These are phyloP conservation scores for Hortiboletus flavorubellus DNA, from an alignment of 768 basidiomycete species.

Conservation along the genomic window DNA sequence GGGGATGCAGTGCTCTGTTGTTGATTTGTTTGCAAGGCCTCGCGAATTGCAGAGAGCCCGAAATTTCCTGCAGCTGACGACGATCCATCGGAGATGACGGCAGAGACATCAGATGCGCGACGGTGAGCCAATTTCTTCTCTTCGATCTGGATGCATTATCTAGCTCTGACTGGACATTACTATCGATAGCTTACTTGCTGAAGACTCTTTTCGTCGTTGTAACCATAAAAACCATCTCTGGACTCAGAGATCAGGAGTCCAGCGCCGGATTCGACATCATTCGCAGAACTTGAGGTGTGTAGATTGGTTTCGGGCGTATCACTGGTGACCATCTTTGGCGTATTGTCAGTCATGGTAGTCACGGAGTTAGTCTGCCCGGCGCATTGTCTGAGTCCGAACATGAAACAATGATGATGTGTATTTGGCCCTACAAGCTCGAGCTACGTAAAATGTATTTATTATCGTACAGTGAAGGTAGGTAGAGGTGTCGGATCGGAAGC, in stretches of 20 bases:
- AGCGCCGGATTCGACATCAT: constrained; percentile 18
- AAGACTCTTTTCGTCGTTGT: constrained; percentile 72
- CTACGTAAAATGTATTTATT: neutral
- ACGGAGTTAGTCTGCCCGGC: neutral
- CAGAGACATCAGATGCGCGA: constrained; percentile 48
- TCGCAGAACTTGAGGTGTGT: neutral
- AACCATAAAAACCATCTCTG: constrained; percentile 76
- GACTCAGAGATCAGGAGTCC: constrained; percentile 44
- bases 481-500: neutral
- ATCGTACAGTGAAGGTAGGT: neutral
- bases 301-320: neutral
- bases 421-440: constrained; percentile 6
- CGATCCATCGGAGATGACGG: constrained; percentile 18
- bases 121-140: constrained; percentile 70
- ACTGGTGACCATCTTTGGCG: neutral
- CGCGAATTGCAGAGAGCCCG: constrained; percentile 35
- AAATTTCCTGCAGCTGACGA: constrained; percentile 39
- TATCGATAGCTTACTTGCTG: constrained; percentile 54
- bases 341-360: constrained; percentile 17
- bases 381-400: neutral
- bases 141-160: constrained; percentile 52
- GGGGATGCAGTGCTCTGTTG: constrained; percentile 12
- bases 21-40: constrained; percentile 24
- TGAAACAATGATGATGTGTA: constrained; percentile 4
- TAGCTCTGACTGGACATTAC: constrained; percentile 1